phyloP scores from a whole-genome alignment of 257 asterid genomes.

The Henckelia pumila region DNA sequence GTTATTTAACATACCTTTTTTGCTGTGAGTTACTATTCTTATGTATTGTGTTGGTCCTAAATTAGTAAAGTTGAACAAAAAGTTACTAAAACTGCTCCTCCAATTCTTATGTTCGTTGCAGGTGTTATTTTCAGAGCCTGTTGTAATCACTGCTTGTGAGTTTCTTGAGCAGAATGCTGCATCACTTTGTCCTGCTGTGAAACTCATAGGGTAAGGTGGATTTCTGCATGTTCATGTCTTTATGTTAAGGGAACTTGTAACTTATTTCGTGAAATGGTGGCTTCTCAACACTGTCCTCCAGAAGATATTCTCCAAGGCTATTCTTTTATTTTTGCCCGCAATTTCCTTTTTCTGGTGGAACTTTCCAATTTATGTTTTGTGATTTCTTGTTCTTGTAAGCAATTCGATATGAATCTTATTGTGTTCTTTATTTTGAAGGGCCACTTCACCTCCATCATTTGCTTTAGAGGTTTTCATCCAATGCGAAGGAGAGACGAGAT shows the following conservation, averaged over 20 bases:
- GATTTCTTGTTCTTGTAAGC: too few species aligned
- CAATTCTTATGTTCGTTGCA: slow-evolving; percentile 26
- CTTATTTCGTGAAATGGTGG: too few species aligned
- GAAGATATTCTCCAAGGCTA: too few species aligned
- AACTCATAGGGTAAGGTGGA: slow-evolving; percentile 71
- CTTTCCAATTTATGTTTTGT: too few species aligned
- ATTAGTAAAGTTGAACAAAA: slow-evolving; percentile 10
- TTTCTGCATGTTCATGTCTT: slow-evolving; percentile 10
- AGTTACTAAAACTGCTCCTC: background rate
- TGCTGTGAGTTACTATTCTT: background rate
- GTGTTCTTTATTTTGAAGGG: slow-evolving; percentile 44
- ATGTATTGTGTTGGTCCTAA: background rate
- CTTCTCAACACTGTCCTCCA: too few species aligned
- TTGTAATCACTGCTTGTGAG: slow-evolving; percentile 76
- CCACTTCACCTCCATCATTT: slow-evolving; percentile 90
- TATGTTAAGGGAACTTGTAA: too few species aligned
- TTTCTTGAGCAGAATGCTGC: slow-evolving; percentile 90
- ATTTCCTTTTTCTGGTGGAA: too few species aligned
- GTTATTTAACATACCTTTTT: background rate
- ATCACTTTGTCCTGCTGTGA: slow-evolving; percentile 68
- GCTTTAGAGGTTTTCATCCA: slow-evolving; percentile 91
- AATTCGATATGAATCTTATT: slow-evolving; percentile 21
- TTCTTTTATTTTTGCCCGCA: too few species aligned
- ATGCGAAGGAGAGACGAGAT: slow-evolving; percentile 91
- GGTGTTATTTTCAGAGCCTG: slow-evolving; percentile 91